A percentile compares a stretch with the other conserved stretches of the same genome.
Evolutionary conservation across 768 basidiomycete species (phyloP).

Genomic region (Panus rudis): DNA sequence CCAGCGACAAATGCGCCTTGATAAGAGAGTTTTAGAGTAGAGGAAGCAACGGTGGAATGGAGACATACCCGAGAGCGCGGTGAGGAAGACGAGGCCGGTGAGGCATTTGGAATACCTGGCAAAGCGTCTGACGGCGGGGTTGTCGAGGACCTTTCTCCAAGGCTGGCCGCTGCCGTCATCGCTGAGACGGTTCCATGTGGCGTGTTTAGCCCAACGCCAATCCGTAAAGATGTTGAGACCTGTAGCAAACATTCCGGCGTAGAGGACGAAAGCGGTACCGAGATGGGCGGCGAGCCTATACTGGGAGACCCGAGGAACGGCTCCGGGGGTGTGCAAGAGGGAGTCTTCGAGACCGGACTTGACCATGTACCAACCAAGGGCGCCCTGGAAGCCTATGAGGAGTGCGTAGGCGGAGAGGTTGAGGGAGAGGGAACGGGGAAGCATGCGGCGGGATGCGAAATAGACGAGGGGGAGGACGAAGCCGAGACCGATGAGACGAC

Average conservation of each 20-base stretch:
- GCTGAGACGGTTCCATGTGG: slow-evolving; percentile 50
- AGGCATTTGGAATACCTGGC: slow-evolving; percentile 51
- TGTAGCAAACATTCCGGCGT: slow-evolving; percentile 83
- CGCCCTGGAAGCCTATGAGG: slow-evolving; percentile 87
- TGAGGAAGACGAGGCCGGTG: slow-evolving; percentile 78
- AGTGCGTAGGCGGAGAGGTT: slow-evolving; percentile 66
- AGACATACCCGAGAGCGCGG: slow-evolving; percentile 77
- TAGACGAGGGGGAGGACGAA: slow-evolving; percentile 84
- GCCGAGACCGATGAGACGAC: slow-evolving; percentile 74
- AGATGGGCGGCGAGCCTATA: slow-evolving; percentile 95
- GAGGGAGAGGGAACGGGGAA: slow-evolving; percentile 54
- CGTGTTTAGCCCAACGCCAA: slow-evolving; percentile 59
- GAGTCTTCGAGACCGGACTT: slow-evolving; percentile 88
- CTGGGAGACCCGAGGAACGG: slow-evolving; percentile 92
- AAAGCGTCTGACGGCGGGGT: slow-evolving; percentile 53
- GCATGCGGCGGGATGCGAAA: slow-evolving; percentile 59
- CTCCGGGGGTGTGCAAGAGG: slow-evolving; percentile 70
- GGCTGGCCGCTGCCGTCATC: slow-evolving; percentile 24
- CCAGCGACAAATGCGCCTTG: slow-evolving; percentile 97
- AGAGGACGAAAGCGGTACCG: slow-evolving; percentile 86
- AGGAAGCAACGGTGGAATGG: not conserved
- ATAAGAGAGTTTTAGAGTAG: not conserved
- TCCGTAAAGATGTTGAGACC: slow-evolving; percentile 75
- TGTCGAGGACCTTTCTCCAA: slow-evolving; percentile 43
- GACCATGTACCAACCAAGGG: slow-evolving; percentile 99